Base-by-base conservation (phyloP, 352 stramenopile genomes). In the Saprolegnia diclina region DNA sequence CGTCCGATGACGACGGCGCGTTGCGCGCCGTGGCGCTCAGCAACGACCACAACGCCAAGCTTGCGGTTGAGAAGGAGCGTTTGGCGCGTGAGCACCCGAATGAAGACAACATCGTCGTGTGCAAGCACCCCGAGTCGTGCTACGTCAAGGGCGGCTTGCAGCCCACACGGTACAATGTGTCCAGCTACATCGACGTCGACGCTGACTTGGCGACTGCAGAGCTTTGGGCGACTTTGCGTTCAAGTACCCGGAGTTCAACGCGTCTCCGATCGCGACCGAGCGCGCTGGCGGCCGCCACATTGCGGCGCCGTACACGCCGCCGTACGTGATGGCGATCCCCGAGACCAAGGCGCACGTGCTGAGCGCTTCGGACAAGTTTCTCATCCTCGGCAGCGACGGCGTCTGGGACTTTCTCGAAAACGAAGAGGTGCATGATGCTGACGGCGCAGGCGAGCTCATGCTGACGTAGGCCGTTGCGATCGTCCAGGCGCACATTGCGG, bases 401-500 rank as follows among this genome's bases (percentile, higher is more conserved):
- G 76, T 99, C n/a, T 99, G 96, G 96, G 96, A 99, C 79, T 96
- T 97, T 53, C 80, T 98, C 50, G 89, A 73, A 69, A 98, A 98
- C 74, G 85, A 98, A 75, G 96, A 99, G 46, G 63, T 69, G 9
- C 24, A 55, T 5, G 9, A 26, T 5, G 22, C 24, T 67, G 45
- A 5, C 19, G n/a, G n/a, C 46, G 24, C 24, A 54, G 46, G 5
- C 2, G 24, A 54, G 2, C 46, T 35, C 29, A 35, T 18, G 48
- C 48, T 62, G n/a, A n/a, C 4, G 13, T 69, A 69, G 63, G 95
- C 90, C 18, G 89, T 98, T 0, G 87, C 97, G 42, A 80, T 98
- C n/a, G 94, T 98, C 18, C 80, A 81, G 26, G 76, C 80, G 40
- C 77, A 92, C 46, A 67, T 75, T 14, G 75, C 73, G 0, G 75